phyloP scores from a whole-genome alignment of 139 green algal genomes.

The Chlorella sorokiniana region DNA sequence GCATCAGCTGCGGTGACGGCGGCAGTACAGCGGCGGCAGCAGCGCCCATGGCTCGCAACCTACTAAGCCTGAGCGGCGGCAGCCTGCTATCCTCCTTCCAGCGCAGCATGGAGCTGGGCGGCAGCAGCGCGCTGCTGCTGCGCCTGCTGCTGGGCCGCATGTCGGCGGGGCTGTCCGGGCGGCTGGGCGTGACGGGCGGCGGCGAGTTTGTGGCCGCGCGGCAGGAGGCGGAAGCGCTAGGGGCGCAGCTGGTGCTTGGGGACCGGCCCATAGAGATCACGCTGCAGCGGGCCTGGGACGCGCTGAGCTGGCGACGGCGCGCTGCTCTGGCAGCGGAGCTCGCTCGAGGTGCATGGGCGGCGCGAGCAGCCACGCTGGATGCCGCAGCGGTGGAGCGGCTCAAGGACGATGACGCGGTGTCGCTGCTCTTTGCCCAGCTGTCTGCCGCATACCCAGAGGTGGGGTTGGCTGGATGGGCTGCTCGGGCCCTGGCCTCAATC shows the following conservation, averaged over 20 bases:
- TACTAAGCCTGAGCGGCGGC: slow-evolving; percentile 47
- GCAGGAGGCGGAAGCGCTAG: slow-evolving; percentile 57
- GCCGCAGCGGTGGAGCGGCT: slow-evolving; percentile 32
- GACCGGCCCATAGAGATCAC: slow-evolving; percentile 88
- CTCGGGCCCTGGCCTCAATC: not conserved
- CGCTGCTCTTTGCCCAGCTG: slow-evolving; percentile 33
- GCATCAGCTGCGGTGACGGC: not conserved
- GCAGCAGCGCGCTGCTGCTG: slow-evolving; percentile 56
- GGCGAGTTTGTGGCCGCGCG: slow-evolving; percentile 71
- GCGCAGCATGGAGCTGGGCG: slow-evolving; percentile 65
- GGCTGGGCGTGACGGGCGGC: slow-evolving; percentile 50
- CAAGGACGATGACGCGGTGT: slow-evolving; percentile 54
- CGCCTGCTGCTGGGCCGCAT: slow-evolving; percentile 58
- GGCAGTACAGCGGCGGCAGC: not conserved
- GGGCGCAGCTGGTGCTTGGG: slow-evolving; percentile 77
- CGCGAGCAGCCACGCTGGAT: not conserved
- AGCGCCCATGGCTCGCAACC: slow-evolving; percentile 38
- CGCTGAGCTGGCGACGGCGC: slow-evolving; percentile 47
- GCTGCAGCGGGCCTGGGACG: slow-evolving; percentile 70
- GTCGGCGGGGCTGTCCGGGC: slow-evolving; percentile 14
- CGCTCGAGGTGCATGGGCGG: not conserved
- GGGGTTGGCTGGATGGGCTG: no score
- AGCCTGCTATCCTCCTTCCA: slow-evolving; percentile 51
- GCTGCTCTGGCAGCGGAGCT: slow-evolving; percentile 55
- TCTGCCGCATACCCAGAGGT: slow-evolving; percentile 9